Conservation (phyloP, 257 asterid species). For the Nicotiana undulata region DNA sequence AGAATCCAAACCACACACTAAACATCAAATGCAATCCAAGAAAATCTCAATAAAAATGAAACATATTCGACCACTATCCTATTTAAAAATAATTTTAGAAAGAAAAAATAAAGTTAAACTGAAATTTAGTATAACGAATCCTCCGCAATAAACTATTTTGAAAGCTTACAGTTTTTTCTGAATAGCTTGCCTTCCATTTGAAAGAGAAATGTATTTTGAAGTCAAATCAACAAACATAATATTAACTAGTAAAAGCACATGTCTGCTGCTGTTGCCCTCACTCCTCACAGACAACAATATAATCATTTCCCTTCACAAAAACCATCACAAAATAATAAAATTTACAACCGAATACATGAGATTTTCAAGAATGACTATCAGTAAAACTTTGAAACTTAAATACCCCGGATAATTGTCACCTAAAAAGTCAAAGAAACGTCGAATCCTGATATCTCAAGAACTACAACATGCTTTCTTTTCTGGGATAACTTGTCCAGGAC, state of each 20-base stretch:
- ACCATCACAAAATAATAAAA: background rate
- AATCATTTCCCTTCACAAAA: background rate
- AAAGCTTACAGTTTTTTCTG: no score
- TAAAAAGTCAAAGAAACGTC: background rate
- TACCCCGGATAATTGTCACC: background rate
- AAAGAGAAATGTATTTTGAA: background rate
- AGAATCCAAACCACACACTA: background rate
- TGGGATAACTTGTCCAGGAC: conserved; percentile 61
- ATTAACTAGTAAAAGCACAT: background rate
- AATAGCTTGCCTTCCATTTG: background rate
- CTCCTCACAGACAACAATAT: background rate
- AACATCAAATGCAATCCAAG: background rate
- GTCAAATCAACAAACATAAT: background rate
- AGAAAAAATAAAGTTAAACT: no score
- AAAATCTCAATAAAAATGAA: background rate
- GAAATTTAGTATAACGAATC: no score
- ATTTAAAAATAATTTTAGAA: no score
- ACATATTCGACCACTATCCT: background rate
- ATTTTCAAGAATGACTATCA: background rate
- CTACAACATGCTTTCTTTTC: conserved; percentile 63
- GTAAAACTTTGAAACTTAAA: background rate
- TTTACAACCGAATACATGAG: conserved; percentile 8
- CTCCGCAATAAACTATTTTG: no score
- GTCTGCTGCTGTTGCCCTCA: background rate
- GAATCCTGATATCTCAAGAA: conserved; percentile 13